A percentile compares a stretch with the other conserved stretches of the same genome.
Conservation (phyloP, 225 moss, liverwort and hornwort species). For the Physcomitrellopsis africana region DNA sequence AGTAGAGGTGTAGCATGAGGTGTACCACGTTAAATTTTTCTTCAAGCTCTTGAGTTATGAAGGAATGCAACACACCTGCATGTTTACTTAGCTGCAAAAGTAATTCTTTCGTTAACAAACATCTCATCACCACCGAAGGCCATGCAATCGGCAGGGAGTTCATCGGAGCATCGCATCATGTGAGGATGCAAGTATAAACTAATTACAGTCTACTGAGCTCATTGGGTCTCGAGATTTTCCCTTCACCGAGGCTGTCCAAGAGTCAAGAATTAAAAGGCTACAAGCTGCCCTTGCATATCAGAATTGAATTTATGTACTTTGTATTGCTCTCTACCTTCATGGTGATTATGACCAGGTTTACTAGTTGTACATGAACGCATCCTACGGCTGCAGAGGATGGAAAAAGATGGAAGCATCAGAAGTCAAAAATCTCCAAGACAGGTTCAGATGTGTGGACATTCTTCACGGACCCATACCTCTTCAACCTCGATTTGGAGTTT, state of each 20-base stretch:
- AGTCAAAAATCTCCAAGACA: constrained; percentile 43
- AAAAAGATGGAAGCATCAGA: not conserved
- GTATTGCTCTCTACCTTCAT: not conserved
- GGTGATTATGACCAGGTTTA: no score
- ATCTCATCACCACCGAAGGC: constrained; percentile 12
- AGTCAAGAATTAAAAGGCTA: not conserved
- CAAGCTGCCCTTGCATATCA: constrained; percentile 5
- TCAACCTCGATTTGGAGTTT: constrained; percentile 32
- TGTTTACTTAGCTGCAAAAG: not conserved
- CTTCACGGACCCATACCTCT: constrained; percentile 35
- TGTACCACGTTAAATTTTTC: no score
- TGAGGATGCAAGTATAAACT: constrained; percentile 20
- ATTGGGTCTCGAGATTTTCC: no score
- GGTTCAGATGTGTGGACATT: constrained; percentile 57
- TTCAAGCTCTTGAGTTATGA: no score
- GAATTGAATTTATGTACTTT: not conserved
- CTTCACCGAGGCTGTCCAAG: constrained; percentile 8
- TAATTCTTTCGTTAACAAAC: constrained; percentile 12
- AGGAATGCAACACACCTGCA: no score
- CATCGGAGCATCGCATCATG: not conserved
- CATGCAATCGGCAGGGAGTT: not conserved
- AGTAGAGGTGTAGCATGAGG: no score
- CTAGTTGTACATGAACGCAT: no score
- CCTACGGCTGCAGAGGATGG: no score
- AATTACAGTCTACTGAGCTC: not conserved